These are phyloP conservation scores for Vigna radiata DNA, from an alignment of 306 rosid genomes.

Conservation along the genomic window DNA sequence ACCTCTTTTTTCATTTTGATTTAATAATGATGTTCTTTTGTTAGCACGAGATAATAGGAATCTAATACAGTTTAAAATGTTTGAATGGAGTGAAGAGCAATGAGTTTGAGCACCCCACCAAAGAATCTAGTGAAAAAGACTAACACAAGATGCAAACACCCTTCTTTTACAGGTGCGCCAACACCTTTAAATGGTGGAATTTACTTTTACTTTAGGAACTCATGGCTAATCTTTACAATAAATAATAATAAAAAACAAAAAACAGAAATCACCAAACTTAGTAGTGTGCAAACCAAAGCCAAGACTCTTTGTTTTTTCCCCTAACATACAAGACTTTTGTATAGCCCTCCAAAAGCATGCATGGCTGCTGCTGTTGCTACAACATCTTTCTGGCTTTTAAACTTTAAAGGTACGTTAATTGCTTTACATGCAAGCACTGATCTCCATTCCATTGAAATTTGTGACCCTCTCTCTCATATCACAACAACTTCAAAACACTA, in stretches of 20 bases:
- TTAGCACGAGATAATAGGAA: constrained; percentile 45
- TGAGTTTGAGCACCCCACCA: constrained; percentile 51
- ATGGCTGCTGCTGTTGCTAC: constrained; percentile 34
- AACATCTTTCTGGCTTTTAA: constrained; percentile 37
- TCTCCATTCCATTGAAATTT: constrained; percentile 43
- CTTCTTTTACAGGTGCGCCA: constrained; percentile 63
- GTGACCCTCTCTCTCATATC: constrained; percentile 35
- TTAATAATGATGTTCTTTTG: constrained; percentile 15
- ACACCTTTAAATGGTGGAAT: constrained; percentile 67
- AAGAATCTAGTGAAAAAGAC: constrained; percentile 66
- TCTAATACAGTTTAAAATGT: constrained; percentile 42
- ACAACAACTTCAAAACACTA: constrained; percentile 15
- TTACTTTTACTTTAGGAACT: constrained; percentile 69
- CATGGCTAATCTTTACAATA: constrained; percentile 54
- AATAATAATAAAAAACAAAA: constrained; percentile 16
- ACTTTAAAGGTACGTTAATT: constrained; percentile 44
- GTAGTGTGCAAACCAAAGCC: constrained; percentile 54
- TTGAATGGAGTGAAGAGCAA: constrained; percentile 67
- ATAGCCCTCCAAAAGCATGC: constrained; percentile 53
- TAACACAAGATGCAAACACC: constrained; percentile 60
- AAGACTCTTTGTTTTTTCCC: constrained; percentile 32
- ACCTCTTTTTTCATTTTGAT: constrained; percentile 37
- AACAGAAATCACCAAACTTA: constrained; percentile 41
- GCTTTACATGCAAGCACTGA: constrained; percentile 55
- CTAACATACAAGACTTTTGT: constrained; percentile 36